A percentile compares a stretch with the other conserved stretches of the same genome.
Evolutionary conservation across 306 rosid species (phyloP).

Genomic region (Cucumis melo): DNA sequence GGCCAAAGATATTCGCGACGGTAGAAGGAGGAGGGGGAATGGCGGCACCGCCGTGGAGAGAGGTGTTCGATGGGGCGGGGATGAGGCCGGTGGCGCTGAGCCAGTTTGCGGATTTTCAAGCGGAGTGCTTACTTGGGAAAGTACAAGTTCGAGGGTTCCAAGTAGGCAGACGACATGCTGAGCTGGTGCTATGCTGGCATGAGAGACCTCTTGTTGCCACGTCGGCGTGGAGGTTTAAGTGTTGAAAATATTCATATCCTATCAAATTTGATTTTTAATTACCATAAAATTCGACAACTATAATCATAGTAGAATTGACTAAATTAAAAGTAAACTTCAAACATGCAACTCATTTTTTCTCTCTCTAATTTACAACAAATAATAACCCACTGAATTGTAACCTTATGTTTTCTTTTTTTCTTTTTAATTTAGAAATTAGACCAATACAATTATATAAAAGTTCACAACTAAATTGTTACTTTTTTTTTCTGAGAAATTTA

Average conservation of each 20-base stretch:
- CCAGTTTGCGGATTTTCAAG: conserved; percentile 76
- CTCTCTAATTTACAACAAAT: too few relatives aligned
- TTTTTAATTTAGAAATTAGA: too few relatives aligned
- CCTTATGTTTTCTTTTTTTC: too few relatives aligned
- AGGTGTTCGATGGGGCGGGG: conserved; percentile 51
- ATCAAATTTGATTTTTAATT: too few relatives aligned
- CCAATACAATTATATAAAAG: too few relatives aligned
- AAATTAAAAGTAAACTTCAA: too few relatives aligned
- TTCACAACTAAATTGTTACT: too few relatives aligned
- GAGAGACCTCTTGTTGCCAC: conserved; percentile 56
- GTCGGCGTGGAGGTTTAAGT: conserved; percentile 65
- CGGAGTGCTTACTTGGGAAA: conserved; percentile 55
- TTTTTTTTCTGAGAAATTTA: too few relatives aligned
- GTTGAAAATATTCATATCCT: background rate
- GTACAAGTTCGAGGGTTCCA: conserved; percentile 72
- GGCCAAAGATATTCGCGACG: conserved; percentile 50
- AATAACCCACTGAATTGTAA: too few relatives aligned
- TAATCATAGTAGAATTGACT: too few relatives aligned
- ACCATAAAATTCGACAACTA: too few relatives aligned
- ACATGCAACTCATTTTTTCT: too few relatives aligned
- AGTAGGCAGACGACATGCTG: conserved; percentile 65
- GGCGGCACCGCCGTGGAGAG: conserved; percentile 35
- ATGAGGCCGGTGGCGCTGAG: conserved; percentile 74
- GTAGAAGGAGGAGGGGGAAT: conserved; percentile 38
- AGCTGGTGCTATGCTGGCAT: conserved; percentile 73